Base-by-base conservation (phyloP, 257 asterid genomes). In the Solanum lycopersicoides region DNA sequence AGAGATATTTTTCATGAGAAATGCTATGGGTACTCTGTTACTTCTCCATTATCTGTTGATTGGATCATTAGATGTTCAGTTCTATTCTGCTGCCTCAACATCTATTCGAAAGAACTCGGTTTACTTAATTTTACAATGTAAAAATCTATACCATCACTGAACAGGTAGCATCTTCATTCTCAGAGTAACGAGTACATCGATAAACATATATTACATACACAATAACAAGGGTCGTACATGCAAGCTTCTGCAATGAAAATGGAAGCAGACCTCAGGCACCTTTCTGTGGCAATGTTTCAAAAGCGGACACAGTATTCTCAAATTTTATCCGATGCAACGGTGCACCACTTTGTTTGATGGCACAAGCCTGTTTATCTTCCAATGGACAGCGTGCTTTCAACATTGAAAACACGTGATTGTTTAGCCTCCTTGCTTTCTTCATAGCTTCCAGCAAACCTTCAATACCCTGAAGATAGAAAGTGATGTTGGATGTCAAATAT, bases 321-420 rank as follows among this genome's bases (percentile, higher is more conserved):
- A 94, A 96, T 93, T 94, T 96, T 88, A 95, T 89, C 45, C 98
- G 94, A 86, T 96, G 99, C 88, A 96, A 28, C 4, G 98, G 98
- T 2, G 98, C 98, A 2, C 99, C 98, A 83, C 98, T 96, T 88
- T 94, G 99, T 92, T 92, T 96, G 89, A 96, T 94, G 6, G 99
- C 99, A 83, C 99, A 96, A 41, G 99, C 99, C 75, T 94, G 99
- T 88, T 95, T 96, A 94, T 96, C 99, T 91, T 96, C 99, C 87
- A 96, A 92, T 5, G 99, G 99, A 83, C 99, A 95, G 4, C 99
- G 95, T 3, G 98, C 98, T 91, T 95, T 95, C 90, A 96, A 86
- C 98, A 96, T 96, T 30, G 98, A 96, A 68, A 96, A 94, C 1
- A 96, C 98, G 30, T 96, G 98, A 86, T 93, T 93, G 66, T 95